Evolutionary conservation across 2,329 filamentous ascomycete species (phyloP).

Genomic region (Stagonosporopsis vannaccii): DNA sequence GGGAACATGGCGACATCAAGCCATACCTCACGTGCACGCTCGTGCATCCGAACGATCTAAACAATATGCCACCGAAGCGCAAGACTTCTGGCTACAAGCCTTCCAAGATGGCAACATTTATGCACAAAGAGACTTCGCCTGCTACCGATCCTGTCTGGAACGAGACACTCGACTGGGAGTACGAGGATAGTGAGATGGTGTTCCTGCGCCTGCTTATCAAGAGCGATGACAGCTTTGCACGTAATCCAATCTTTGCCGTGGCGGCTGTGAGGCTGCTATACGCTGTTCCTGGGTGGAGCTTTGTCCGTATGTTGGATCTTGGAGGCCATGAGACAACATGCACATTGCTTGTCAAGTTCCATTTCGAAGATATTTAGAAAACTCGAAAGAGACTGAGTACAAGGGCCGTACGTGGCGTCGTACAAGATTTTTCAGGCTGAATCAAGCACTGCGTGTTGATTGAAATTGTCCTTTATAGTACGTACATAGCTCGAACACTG

Average conservation of each 20-base stretch:
- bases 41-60: conserved; percentile 63
- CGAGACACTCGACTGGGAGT: conserved; percentile 72
- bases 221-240: conserved; percentile 68
- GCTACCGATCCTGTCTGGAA: conserved; percentile 71
- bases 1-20: conserved; percentile 59
- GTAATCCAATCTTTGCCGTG: conserved; percentile 69
- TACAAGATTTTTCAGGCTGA: background rate
- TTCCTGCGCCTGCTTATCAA: conserved; percentile 72
- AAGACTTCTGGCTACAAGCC: conserved; percentile 69
- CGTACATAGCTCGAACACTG: too few relatives aligned
- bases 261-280: conserved; percentile 68
- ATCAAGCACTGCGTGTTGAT: background rate
- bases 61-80: conserved; percentile 62
- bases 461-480: too few relatives aligned
- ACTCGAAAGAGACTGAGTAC: background rate
- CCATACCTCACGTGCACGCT: conserved; percentile 72
- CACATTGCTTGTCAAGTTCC: conserved; percentile 67
- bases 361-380: conserved; percentile 50
- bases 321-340: conserved; percentile 70
- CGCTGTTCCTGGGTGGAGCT: conserved; percentile 65
- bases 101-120: conserved; percentile 62
- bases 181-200: conserved; percentile 69
- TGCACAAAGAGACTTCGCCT: conserved; percentile 67
- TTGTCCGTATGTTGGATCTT: conserved; percentile 70
- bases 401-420: background rate